Evolutionary conservation across 2,329 filamentous ascomycete genomes (phyloP), one percentile per base, ranked within the genome.

Genomic region (Hortaea sp.): DNA sequence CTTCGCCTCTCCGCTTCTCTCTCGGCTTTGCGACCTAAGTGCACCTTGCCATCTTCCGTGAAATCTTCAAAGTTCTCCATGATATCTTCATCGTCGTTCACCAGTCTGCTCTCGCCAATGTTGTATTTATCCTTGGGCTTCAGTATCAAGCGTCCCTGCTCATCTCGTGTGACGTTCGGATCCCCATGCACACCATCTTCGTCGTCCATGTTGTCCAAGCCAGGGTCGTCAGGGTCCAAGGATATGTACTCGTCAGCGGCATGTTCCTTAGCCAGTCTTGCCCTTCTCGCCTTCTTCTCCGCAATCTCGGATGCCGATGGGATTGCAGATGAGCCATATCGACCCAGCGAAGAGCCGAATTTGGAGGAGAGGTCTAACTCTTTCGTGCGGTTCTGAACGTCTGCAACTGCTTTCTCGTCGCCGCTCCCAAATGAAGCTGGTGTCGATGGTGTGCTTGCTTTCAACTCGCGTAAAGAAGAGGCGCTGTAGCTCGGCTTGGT

Each of bases 21-120:
- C 65, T 92, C 86, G 0, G 88, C 88, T 50, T 84, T 85, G 51
- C 76, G 80, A 31, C 88, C 87, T 0, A 95, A 72, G 1, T 85
- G 78, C 7, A 95, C 78, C 6, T 79, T 79, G 6, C 85, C 88
- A 60, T 95, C 58, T 47, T 59, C 86, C 57, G 63, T 66, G 50
- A 86, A 95, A 45, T 90, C 84, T 49, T 97, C 90, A 56, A 94
- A 97, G 0, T 88, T 89, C 67, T 97, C 92, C 34, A 85, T 86
- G 0, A 95, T 76, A 59, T 97, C 88, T 62, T 97, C 90, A 11
- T 46, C 90, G 31, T 95, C 88, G 38, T 76, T 78, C 5, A 88
- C 77, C 1, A 97, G 75, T 1, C 90, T 77, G 5, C 84, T 85
- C 50, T 88, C 70, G 4, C 60, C 51, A 29, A 50, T 44, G 10